A percentile compares a stretch with the other conserved stretches of the same genome.
phyloP scores from a whole-genome alignment of 2,329 filamentous ascomycete species.

The Talaromyces islandicus region DNA sequence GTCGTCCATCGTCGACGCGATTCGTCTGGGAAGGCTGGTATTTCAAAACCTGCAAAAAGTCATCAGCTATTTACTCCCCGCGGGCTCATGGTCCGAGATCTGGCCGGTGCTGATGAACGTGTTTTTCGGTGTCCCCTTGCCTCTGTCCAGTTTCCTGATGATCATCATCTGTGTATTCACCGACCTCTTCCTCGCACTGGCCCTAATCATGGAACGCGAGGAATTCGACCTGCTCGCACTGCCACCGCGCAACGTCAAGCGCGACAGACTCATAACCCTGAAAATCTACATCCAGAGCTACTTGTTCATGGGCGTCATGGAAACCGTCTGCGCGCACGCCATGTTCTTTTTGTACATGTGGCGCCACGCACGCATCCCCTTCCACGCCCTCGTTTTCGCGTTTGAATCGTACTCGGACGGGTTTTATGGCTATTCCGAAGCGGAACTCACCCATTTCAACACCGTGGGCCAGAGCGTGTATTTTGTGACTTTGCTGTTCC shows the following conservation, averaged over 20 bases:
- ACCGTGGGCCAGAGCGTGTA: slow-evolving; percentile 48
- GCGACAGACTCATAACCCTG: slow-evolving; percentile 48
- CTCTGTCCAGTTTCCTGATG: slow-evolving; percentile 50
- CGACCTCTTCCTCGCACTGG: slow-evolving; percentile 47
- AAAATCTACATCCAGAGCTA: slow-evolving; percentile 50
- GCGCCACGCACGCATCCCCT: slow-evolving; percentile 43
- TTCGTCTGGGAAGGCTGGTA: slow-evolving; percentile 26
- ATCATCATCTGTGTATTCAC: slow-evolving; percentile 55
- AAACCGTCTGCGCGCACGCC: slow-evolving; percentile 44
- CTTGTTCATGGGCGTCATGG: slow-evolving; percentile 48
- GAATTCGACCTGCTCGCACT: slow-evolving; percentile 49
- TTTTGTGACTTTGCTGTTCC: slow-evolving; percentile 49
- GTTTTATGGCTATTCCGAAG: slow-evolving; percentile 45
- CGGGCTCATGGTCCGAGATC: slow-evolving; percentile 52
- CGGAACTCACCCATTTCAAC: slow-evolving; percentile 45
- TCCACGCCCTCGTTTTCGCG: slow-evolving; percentile 44
- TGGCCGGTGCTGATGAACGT: slow-evolving; percentile 54
- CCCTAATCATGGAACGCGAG: slow-evolving; percentile 51
- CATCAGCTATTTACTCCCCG: slow-evolving; percentile 43
- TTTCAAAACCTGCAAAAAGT: slow-evolving; percentile 34
- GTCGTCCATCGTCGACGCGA: slow-evolving; percentile 28
- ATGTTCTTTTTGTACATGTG: slow-evolving; percentile 54
- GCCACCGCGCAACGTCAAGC: slow-evolving; percentile 46
- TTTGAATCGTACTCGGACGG: slow-evolving; percentile 46
- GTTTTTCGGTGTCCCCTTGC: slow-evolving; percentile 50